Evolutionary conservation across 192 early-diverging fungal genomes (phyloP).

Genomic region (Phycomyces nitens): DNA sequence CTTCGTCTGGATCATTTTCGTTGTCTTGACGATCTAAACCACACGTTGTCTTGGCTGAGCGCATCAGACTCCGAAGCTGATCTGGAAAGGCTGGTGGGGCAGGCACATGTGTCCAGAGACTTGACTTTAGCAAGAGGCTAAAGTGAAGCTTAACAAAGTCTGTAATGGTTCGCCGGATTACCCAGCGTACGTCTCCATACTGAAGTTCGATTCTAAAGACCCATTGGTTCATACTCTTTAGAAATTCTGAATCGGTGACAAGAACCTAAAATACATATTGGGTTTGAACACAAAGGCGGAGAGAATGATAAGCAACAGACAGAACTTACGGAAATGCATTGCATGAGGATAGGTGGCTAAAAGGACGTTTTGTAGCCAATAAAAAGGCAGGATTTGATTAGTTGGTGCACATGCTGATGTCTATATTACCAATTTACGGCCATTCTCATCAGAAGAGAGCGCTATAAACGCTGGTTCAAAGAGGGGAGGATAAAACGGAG

Average conservation of each 20-base stretch:
- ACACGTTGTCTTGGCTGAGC: slow-evolving; percentile 5
- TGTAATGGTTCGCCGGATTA: slow-evolving; percentile 59
- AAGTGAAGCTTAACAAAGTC: slow-evolving; percentile 67
- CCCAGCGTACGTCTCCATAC: slow-evolving; percentile 78
- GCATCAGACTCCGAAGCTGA: slow-evolving; percentile 14
- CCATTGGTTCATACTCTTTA: slow-evolving; percentile 14
- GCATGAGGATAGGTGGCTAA: slow-evolving; percentile 38
- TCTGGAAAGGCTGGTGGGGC: slow-evolving; percentile 28
- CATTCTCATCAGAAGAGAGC: slow-evolving; percentile 30
- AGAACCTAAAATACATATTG: neutral
- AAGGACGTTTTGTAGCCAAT: neutral
- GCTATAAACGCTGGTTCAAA: slow-evolving; percentile 32
- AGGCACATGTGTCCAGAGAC: slow-evolving; percentile 29
- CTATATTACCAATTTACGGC: slow-evolving; percentile 22
- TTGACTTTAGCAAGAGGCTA: slow-evolving; percentile 39
- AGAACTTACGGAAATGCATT: slow-evolving; percentile 29
- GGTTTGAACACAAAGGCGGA: neutral
- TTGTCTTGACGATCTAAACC: slow-evolving; percentile 6
- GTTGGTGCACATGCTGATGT: neutral
- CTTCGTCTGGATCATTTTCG: slow-evolving; percentile 6
- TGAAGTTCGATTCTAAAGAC: slow-evolving; percentile 31
- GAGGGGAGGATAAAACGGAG: slow-evolving; percentile 31
- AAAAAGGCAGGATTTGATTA: neutral
- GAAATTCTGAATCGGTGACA: slow-evolving; percentile 25
- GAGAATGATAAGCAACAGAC: neutral